Evolutionary conservation across 1,139 yeast genomes (phyloP).

Genomic region (Yamadazyma friedrichii): DNA sequence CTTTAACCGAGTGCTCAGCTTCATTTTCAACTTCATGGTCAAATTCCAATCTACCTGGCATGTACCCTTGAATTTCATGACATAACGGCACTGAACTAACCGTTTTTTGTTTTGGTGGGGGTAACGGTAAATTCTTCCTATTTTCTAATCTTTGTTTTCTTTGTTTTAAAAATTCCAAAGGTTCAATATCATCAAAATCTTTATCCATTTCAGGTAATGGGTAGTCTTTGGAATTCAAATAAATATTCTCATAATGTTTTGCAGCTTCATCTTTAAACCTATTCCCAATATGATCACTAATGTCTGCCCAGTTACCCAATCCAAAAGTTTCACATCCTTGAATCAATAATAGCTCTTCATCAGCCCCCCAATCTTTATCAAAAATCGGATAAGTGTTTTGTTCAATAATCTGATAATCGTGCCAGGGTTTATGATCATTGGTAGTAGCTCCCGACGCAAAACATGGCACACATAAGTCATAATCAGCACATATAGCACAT

Average conservation of each 20-base stretch:
- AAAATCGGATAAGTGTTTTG: conserved; percentile 94
- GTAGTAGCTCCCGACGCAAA: conserved; percentile 81
- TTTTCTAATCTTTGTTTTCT: conserved; percentile 74
- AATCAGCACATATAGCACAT: conserved; percentile 91
- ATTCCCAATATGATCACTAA: conserved; percentile 92
- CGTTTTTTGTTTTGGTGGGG: conserved; percentile 80
- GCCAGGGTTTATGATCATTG: conserved; percentile 91
- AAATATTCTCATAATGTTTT: conserved; percentile 71
- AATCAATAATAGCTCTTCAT: conserved; percentile 82
- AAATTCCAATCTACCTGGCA: conserved; percentile 98
- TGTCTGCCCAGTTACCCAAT: conserved; percentile 95
- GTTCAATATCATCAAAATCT: conserved; percentile 57
- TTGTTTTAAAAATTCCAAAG: conserved; percentile 65
- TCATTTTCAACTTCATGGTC: conserved; percentile 96
- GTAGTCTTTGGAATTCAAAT: conserved; percentile 66
- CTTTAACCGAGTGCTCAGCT: conserved; percentile 91
- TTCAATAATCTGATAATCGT: conserved; percentile 87
- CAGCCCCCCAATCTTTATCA: conserved; percentile 95
- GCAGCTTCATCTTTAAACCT: conserved; percentile 90
- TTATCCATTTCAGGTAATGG: conserved; percentile 82
- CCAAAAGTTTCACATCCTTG: conserved; percentile 94
- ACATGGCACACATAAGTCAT: conserved; percentile 95
- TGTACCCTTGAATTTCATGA: conserved; percentile 94
- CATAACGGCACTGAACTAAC: conserved; percentile 93
- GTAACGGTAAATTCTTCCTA: conserved; percentile 63